Percentiles rank a stretch among this genome's conserved stretches.
Evolutionary conservation across 257 asterid species (phyloP).

Genomic region (Eustoma russellianum): DNA sequence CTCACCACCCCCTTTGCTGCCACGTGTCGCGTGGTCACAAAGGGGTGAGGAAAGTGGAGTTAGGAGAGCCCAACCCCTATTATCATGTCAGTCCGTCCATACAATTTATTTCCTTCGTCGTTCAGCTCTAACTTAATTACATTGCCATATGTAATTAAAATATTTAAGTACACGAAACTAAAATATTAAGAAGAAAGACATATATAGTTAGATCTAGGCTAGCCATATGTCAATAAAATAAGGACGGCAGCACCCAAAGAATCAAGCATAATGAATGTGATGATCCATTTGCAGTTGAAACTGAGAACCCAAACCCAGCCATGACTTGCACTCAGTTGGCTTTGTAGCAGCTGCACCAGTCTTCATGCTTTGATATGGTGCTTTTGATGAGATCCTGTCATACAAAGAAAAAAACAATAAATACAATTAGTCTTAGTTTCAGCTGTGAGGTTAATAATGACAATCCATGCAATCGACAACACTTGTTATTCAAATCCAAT

Average conservation of each 20-base stretch:
- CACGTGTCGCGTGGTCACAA: too few relatives aligned
- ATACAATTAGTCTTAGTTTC: neutral
- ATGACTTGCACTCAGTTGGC: constrained; percentile 16
- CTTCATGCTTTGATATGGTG: constrained; percentile 19
- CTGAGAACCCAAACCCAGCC: constrained; percentile 28
- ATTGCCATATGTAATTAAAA: too few relatives aligned
- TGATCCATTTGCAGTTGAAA: constrained; percentile 21
- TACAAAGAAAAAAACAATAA: neutral
- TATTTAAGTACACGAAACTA: too few relatives aligned
- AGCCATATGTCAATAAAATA: neutral
- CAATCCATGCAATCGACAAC: too few relatives aligned
- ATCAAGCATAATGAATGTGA: neutral
- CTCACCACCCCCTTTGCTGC: too few relatives aligned
- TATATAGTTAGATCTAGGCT: constrained; percentile 7
- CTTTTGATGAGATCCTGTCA: constrained; percentile 25
- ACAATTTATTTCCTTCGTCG: too few relatives aligned
- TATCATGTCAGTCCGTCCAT: too few relatives aligned
- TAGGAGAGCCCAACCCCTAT: too few relatives aligned
- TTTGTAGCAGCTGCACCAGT: constrained; percentile 6
- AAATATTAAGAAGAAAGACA: too few relatives aligned
- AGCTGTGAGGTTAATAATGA: neutral
- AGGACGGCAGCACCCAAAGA: neutral
- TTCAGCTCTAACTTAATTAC: too few relatives aligned
- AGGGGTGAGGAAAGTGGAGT: too few relatives aligned
- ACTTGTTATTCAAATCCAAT: too few relatives aligned